Percentiles rank a stretch among this genome's conserved stretches.
Conservation (phyloP, 208 protist genomes). For the Herpetomonas tarakana region DNA sequence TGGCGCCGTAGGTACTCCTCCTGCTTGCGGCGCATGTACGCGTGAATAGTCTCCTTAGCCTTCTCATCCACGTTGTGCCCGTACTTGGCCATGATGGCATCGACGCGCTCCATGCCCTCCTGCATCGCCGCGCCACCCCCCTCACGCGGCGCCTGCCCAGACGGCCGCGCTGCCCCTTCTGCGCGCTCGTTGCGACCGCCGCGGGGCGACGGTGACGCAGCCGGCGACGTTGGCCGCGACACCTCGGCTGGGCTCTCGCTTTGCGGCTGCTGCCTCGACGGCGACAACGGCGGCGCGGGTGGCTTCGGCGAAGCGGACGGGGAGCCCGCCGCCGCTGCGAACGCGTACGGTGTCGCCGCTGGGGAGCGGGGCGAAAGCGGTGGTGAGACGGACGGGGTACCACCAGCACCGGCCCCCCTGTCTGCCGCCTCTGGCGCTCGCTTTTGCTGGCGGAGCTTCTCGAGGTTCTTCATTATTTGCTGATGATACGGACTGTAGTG, state of each 20-base stretch:
- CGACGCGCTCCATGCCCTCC: slow-evolving; percentile 70
- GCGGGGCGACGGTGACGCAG: neutral
- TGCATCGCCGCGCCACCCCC: slow-evolving; percentile 18
- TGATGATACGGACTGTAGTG: slow-evolving; percentile 4
- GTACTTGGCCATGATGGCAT: slow-evolving; percentile 82
- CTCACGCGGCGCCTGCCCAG: neutral
- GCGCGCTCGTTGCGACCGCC: neutral
- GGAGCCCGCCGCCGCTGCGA: too few species aligned
- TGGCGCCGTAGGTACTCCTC: slow-evolving; percentile 77
- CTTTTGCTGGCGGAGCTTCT: neutral
- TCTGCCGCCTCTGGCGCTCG: neutral
- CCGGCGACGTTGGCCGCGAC: neutral
- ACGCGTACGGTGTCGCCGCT: too few species aligned
- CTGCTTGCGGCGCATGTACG: slow-evolving; percentile 86
- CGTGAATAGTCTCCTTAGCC: slow-evolving; percentile 83
- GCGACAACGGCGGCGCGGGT: too few species aligned
- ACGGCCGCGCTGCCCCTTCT: neutral
- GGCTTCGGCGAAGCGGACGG: neutral
- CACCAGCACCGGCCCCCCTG: neutral
- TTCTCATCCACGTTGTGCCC: slow-evolving; percentile 59
- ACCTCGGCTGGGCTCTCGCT: neutral
- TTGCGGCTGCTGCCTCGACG: too few species aligned
- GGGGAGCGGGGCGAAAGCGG: neutral
- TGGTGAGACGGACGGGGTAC: too few species aligned
- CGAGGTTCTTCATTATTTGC: neutral